These are phyloP conservation scores for Annona cherimola DNA, from an alignment of 164 flowering plant genomes.

Conservation along the genomic window DNA sequence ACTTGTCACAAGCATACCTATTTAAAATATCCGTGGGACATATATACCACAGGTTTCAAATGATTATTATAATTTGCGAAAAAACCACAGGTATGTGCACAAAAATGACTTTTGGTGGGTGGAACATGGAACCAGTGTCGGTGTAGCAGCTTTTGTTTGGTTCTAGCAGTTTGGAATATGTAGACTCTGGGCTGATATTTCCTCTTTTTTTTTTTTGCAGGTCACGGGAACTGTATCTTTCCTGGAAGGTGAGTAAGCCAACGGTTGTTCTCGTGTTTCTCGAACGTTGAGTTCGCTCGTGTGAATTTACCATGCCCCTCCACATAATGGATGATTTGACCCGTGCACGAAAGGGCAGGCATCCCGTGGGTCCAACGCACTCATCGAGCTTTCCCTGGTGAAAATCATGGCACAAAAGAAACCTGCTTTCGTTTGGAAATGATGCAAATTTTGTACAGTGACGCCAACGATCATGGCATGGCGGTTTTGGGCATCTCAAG, in stretches of 20 bases:
- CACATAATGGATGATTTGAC: background rate
- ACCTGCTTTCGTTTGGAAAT: background rate
- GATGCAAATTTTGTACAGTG: background rate
- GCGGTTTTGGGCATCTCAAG: no score
- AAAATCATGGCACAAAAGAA: background rate
- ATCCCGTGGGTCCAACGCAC: background rate
- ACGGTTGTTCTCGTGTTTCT: background rate
- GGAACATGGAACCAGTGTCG: background rate
- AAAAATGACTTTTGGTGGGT: background rate
- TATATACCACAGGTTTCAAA: background rate
- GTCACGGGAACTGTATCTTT: conserved; percentile 84
- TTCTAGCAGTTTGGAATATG: background rate
- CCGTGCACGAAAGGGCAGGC: background rate
- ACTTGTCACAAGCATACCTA: no score
- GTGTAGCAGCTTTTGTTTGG: background rate
- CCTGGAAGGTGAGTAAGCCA: conserved; percentile 78
- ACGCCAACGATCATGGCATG: no score
- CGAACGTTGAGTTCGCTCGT: no score
- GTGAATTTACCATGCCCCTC: background rate
- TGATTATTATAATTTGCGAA: background rate
- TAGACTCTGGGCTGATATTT: background rate
- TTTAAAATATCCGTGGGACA: background rate
- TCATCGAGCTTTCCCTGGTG: background rate
- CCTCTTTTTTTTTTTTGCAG: conserved; percentile 37
- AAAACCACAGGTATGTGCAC: background rate